Conservation (phyloP, 192 early-diverging fungal species). For the Chytriomyces sp. region DNA sequence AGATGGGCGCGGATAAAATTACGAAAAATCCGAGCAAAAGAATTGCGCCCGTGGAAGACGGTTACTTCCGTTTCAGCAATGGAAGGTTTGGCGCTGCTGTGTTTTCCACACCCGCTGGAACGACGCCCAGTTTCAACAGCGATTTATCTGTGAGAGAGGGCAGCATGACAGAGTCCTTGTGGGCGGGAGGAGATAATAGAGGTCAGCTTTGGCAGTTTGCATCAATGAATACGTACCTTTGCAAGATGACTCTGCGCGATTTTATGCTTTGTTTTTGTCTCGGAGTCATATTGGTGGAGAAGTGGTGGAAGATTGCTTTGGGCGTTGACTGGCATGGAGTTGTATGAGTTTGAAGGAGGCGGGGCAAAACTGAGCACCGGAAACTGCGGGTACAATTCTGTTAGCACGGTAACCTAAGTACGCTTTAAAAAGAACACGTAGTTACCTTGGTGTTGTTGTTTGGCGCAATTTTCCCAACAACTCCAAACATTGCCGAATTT, state of each 20-base stretch:
- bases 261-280: constrained; percentile 13
- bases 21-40: too few species aligned
- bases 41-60: too few species aligned
- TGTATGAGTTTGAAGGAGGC: background rate
- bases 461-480: constrained; percentile 28
- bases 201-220: background rate
- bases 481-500: constrained; percentile 19
- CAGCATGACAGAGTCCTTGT: constrained; percentile 17
- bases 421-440: background rate
- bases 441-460: constrained; percentile 28
- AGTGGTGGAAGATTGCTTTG: constrained; percentile 11
- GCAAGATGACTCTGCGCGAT: constrained; percentile 11
- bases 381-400: background rate
- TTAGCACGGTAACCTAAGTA: background rate
- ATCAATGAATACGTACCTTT: background rate
- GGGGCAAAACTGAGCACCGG: constrained; percentile 16
- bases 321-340: background rate
- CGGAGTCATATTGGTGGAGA: background rate
- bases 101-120: background rate
- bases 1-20: too few species aligned
- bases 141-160: constrained; percentile 22
- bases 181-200: background rate
- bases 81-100: constrained; percentile 10
- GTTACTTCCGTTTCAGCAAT: constrained; percentile 18
- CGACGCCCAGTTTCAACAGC: background rate